Conservation (phyloP, 331 rosid species). For the Pyracantha coccinea region DNA sequence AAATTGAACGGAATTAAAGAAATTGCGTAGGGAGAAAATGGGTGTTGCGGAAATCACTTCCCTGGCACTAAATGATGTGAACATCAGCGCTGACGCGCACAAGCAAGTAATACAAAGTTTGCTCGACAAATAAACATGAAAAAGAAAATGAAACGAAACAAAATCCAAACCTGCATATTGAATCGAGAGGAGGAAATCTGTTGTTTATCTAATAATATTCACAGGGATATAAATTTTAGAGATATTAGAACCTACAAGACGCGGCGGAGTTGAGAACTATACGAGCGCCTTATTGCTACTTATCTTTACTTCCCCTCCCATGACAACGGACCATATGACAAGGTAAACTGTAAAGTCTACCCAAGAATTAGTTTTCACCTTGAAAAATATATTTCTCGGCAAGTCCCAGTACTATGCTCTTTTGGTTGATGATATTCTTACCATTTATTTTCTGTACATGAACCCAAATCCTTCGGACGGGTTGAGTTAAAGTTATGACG, state of each 20-base stretch:
- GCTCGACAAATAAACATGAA: neutral
- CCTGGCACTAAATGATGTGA: neutral
- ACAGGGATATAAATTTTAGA: neutral
- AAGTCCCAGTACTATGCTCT: constrained; percentile 22
- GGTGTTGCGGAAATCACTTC: neutral
- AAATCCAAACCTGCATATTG: neutral
- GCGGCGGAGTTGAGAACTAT: constrained; percentile 4
- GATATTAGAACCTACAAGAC: constrained; percentile 3
- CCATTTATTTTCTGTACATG: constrained; percentile 60
- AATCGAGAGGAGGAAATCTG: neutral
- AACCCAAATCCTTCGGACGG: constrained; percentile 70
- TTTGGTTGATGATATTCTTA: constrained; percentile 24
- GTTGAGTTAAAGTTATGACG: constrained; percentile 16
- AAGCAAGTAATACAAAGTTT: neutral
- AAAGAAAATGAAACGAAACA: neutral
- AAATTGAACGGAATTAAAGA: neutral
- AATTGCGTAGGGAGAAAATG: neutral
- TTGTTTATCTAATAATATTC: constrained; percentile 1
- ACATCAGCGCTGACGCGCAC: neutral
- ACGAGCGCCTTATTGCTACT: constrained; percentile 2
- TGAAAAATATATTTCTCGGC: constrained; percentile 26
- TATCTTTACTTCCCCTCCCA: constrained; percentile 3
- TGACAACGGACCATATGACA: neutral
- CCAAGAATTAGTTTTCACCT: constrained; percentile 17
- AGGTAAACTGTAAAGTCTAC: constrained; percentile 19